Conservation (phyloP, 768 basidiomycete genomes). For the Lactifluus echinatus region DNA sequence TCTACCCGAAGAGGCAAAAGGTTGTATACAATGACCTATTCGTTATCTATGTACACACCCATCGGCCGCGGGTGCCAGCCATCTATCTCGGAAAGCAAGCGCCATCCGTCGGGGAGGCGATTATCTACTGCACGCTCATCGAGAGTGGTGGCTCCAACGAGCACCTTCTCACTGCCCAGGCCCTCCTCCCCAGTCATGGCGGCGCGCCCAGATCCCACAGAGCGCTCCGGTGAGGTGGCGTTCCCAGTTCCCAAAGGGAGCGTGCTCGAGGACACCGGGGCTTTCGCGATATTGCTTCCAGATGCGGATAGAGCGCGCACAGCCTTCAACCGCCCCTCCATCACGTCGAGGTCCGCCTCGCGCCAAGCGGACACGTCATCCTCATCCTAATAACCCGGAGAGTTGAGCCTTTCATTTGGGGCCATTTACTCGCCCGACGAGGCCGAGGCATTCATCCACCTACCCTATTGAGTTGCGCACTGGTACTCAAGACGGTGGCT, state of each 20-base stretch:
- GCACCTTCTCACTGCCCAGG: background rate
- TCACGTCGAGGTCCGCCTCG: conserved; percentile 40
- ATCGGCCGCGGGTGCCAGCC: conserved; percentile 64
- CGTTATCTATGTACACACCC: conserved; percentile 38
- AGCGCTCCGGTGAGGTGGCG: background rate
- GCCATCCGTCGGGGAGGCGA: conserved; percentile 43
- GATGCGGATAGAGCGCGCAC: background rate
- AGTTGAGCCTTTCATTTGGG: background rate
- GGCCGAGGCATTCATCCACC: background rate
- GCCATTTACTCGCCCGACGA: background rate
- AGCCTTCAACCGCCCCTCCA: conserved; percentile 29
- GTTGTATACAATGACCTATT: background rate
- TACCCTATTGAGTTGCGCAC: background rate
- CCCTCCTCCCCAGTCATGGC: background rate
- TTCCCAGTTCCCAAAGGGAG: background rate
- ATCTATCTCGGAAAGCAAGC: conserved; percentile 32
- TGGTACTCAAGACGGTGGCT: background rate
- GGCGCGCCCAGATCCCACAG: background rate
- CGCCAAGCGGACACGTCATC: conserved; percentile 32
- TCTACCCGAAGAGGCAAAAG: too few relatives aligned
- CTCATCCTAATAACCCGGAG: too few relatives aligned
- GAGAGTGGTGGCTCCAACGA: background rate
- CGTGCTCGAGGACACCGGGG: too few relatives aligned
- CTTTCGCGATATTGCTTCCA: background rate
- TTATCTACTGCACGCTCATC: background rate